Evolutionary conservation across 1,139 yeast genomes (phyloP), one percentile per base, ranked within the genome.

Genomic region (Eremothecium coryli): DNA sequence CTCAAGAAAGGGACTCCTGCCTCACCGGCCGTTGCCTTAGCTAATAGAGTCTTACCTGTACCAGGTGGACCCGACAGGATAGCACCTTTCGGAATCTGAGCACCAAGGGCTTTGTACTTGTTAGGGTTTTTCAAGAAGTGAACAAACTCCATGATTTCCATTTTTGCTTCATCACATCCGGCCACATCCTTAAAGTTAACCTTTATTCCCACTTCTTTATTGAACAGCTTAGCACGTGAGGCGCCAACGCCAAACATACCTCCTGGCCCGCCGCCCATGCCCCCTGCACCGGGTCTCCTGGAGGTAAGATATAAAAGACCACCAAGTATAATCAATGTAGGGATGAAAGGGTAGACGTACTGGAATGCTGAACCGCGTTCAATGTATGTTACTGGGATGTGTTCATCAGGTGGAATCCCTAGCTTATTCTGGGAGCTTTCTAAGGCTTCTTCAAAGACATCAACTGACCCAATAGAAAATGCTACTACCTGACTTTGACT

Each of bases 21-120:
- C 61, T 90, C 98, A 44, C 98, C 98, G 1, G 98, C 98, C 28
- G 97, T 90, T 4, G 98, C 98, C 58, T 84, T 88, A n/a, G 98
- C 98, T 39, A 90, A 66, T 44, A 90, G 66, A 1, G 98, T 90
- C 60, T 90, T 90, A 77, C 98, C 98, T 5, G 98, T 90, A 68
- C 98, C 98, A 33, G 98, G 98, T n/a, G 97, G 95, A 40, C 98
- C 98, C 10, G 95, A 82, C 40, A 93, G 66, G 45, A 90, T 85
- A 9, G 98, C 98, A 50, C 98, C 98, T 56, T 97, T 76, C 33
- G 98, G 98, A 45, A 90, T 93, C 60, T 88, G 85, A 12, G 97
- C 98, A 28, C 98, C 98, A 35, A 90, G 66, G 43, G 74, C 76
- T 56, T 88, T 95, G 58, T 86, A 90, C 56, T 85, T 86, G 33